These are phyloP conservation scores for Amanita pallidorosea DNA, from an alignment of 768 basidiomycete genomes.

Conservation along the genomic window DNA sequence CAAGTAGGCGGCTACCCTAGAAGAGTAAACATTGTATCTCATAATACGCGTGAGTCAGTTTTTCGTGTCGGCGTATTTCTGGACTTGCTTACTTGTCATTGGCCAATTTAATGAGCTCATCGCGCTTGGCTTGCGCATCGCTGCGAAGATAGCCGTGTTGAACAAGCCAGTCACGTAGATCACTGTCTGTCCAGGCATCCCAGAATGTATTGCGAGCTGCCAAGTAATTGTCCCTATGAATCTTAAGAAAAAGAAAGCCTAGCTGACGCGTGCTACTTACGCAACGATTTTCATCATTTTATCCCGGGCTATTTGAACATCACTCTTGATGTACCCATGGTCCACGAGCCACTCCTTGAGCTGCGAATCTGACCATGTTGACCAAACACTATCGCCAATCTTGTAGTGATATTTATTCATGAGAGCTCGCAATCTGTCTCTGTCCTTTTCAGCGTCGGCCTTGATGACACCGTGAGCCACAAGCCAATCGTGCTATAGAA, in stretches of 20 bases:
- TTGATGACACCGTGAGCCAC: constrained; percentile 65
- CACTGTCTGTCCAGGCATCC: constrained; percentile 63
- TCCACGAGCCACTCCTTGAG: constrained; percentile 72
- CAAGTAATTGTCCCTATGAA: constrained; percentile 53
- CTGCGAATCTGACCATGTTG: constrained; percentile 70
- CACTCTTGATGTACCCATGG: constrained; percentile 61
- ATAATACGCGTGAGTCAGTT: not conserved
- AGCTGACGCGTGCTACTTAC: constrained; percentile 24
- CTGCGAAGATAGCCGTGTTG: constrained; percentile 55
- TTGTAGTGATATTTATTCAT: constrained; percentile 79
- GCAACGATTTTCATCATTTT: constrained; percentile 68
- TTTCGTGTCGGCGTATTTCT: not conserved
- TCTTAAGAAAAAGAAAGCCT: not conserved
- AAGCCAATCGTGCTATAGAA: constrained; percentile 69
- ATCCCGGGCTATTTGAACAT: constrained; percentile 55
- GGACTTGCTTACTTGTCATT: constrained; percentile 44
- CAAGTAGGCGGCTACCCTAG: constrained; percentile 52
- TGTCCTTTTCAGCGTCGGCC: constrained; percentile 36
- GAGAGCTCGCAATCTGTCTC: constrained; percentile 47
- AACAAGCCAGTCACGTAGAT: constrained; percentile 64
- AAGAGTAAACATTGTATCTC: constrained; percentile 41
- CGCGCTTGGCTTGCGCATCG: constrained; percentile 56
- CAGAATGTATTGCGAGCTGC: constrained; percentile 50
- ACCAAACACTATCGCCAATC: constrained; percentile 40
- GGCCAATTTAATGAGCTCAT: constrained; percentile 67